Evolutionary conservation across 352 stramenopile genomes (phyloP), one percentile per base, ranked within the genome.

Genomic region (Globisporangium radiosum): DNA sequence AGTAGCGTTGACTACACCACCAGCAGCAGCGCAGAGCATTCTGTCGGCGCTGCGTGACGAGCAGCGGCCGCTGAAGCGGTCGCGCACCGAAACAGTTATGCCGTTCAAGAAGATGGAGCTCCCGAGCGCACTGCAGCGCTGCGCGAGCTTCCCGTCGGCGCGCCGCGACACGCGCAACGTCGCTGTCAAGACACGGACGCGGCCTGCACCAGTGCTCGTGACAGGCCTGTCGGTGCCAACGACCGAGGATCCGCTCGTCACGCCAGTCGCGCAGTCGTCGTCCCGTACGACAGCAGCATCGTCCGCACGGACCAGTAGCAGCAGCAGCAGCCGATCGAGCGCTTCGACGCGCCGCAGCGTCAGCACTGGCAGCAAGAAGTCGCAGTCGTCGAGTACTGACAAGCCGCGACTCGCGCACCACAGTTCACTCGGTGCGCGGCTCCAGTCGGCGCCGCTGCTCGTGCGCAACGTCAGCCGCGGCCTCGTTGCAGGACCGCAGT

Each of bases 41-140:
- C 57, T 92, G 45, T 84, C 78, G 17, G 81, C 81, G 3, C 60
- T 92, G 15, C 72, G 69, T 8, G 69, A 89, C 55, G 83, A 90
- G 58, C 60, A 66, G 36, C 72, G 75, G 25, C 67, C 74, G 15
- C 39, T 57, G 19, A 88, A 88, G 62, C 71, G 74, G 15, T 49
- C 61, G 52, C 70, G 68, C 19, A 63, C 59, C 5, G 67, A 75
- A 59, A 49, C 62, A 5, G 69, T 50, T n/a, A 62, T 57, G 13
- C 57, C 65, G 14, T 86, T 86, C 53, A 86, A 84, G 56, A 72
- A 82, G 59, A 72, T 86, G 60, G 33, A 66, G 19, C 51, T 66
- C 11, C 60, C 60, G 19, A 55, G 51, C 9, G 52, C 59, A 33
- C 53, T 65, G 38, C 43, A 43, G 36, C 54, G 60, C 9, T 42